Percentiles rank a stretch among this genome's conserved stretches.
These are phyloP conservation scores for Aspergillus sp. DNA, from an alignment of 2,329 filamentous ascomycete genomes.

Conservation along the genomic window DNA sequence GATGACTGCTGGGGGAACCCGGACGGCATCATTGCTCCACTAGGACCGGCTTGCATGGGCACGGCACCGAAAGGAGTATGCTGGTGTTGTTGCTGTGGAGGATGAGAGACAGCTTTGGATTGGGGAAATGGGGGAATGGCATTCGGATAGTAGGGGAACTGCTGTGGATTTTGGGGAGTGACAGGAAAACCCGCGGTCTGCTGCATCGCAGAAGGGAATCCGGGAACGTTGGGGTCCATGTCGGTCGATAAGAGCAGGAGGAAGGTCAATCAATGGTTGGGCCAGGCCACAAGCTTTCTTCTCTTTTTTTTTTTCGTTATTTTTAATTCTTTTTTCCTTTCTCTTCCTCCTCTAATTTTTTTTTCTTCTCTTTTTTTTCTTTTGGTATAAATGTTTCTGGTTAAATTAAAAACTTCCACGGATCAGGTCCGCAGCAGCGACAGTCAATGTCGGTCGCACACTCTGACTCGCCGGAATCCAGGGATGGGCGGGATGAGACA, in stretches of 20 bases:
- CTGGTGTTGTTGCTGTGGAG: constrained; percentile 27
- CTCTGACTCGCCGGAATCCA: constrained; percentile 19
- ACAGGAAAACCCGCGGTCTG: constrained; percentile 37
- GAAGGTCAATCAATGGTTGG: constrained; percentile 12
- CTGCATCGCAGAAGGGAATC: constrained; percentile 27
- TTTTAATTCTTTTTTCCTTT: neutral
- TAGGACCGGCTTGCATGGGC: constrained; percentile 38
- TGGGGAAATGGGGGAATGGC: constrained; percentile 36
- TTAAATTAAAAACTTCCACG: constrained; percentile 7
- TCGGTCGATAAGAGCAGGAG: constrained; percentile 14
- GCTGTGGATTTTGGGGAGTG: constrained; percentile 35
- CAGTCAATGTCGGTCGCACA: constrained; percentile 4
- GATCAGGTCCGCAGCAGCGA: constrained; percentile 7
- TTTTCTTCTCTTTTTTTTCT: no score
- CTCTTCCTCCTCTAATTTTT: neutral
- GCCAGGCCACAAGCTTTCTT: neutral
- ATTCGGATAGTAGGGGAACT: constrained; percentile 41
- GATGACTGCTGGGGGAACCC: constrained; percentile 39
- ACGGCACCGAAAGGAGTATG: constrained; percentile 35
- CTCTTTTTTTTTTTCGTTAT: neutral
- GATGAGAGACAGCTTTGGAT: constrained; percentile 34
- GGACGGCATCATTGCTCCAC: constrained; percentile 43
- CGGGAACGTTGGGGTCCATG: constrained; percentile 36
- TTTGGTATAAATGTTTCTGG: neutral
- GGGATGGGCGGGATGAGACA: constrained; percentile 13